phyloP scores from a whole-genome alignment of 495 filamentous ascomycete genomes.

The Penicillium canariense region DNA sequence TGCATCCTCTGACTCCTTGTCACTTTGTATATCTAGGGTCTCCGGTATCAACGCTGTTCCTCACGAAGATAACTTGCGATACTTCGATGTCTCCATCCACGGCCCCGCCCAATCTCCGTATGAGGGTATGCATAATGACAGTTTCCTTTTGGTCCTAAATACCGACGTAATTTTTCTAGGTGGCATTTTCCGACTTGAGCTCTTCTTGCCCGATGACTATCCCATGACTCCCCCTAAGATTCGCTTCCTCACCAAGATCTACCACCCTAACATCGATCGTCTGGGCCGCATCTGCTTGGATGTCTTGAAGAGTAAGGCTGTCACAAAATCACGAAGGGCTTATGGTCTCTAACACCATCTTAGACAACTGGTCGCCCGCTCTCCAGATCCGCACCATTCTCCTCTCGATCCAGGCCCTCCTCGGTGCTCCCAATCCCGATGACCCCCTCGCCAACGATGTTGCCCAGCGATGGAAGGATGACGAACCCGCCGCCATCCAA shows the following conservation, averaged over 20 bases:
- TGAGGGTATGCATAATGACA: conserved; percentile 58
- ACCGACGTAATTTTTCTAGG: conserved; percentile 48
- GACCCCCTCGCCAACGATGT: conserved; percentile 96
- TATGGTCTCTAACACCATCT: conserved; percentile 9
- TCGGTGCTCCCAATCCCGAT: conserved; percentile 96
- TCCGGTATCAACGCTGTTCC: conserved; percentile 95
- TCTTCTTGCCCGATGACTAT: conserved; percentile 99
- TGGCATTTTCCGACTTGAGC: conserved; percentile 93
- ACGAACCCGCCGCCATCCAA: conserved; percentile 85
- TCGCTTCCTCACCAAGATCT: conserved; percentile 97
- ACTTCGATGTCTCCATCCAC: conserved; percentile 96
- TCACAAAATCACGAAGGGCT: neutral
- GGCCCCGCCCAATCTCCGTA: conserved; percentile 94
- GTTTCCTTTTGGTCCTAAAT: conserved; percentile 16
- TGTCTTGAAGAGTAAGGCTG: conserved; percentile 87
- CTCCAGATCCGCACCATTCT: conserved; percentile 97
- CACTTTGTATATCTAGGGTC: conserved; percentile 56
- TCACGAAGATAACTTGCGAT: conserved; percentile 97
- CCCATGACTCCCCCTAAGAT: conserved; percentile 99
- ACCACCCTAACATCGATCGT: conserved; percentile 98
- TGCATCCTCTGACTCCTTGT: neutral
- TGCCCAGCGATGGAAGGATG: conserved; percentile 96
- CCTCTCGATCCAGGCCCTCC: conserved; percentile 92
- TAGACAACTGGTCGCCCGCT: conserved; percentile 98
- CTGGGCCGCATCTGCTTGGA: conserved; percentile 95